Percentiles rank a stretch among this genome's conserved stretches.
These are phyloP conservation scores for Crataegus laevigata DNA, from an alignment of 306 rosid species.

Conservation along the genomic window DNA sequence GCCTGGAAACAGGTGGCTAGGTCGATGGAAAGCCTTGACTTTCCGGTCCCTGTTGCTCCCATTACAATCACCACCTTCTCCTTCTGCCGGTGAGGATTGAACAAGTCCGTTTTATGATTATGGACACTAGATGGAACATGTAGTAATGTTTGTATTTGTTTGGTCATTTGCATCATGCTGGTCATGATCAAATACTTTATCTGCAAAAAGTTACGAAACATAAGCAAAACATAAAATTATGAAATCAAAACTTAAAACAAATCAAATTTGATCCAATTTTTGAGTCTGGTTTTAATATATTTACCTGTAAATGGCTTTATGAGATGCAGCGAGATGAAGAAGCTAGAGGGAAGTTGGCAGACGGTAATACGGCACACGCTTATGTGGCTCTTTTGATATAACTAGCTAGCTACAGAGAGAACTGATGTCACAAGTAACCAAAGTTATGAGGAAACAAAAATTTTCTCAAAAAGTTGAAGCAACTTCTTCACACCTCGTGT, in stretches of 20 bases:
- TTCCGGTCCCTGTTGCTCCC: constrained; percentile 90
- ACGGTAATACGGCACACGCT: background rate
- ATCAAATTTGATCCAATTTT: background rate
- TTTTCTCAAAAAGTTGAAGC: background rate
- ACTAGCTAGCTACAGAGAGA: background rate
- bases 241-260: background rate
- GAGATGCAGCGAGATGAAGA: constrained; percentile 10
- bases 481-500: background rate
- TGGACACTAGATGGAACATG: constrained; percentile 31
- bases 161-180: constrained; percentile 29
- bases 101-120: constrained; percentile 13
- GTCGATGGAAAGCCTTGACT: constrained; percentile 70
- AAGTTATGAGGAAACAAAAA: background rate
- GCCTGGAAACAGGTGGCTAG: constrained; percentile 49
- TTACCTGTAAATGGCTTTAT: background rate
- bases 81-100: constrained; percentile 30
- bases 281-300: background rate
- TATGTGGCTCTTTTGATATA: constrained; percentile 2
- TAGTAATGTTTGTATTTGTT: constrained; percentile 26
- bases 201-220: background rate
- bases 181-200: background rate
- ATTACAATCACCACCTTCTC: constrained; percentile 69
- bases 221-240: background rate
- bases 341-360: background rate
- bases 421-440: background rate